Percentiles rank a stretch among this genome's conserved stretches.
These are phyloP conservation scores for Thielaviopsis euricoi DNA, from an alignment of 2,329 filamentous ascomycete genomes.

Conservation along the genomic window DNA sequence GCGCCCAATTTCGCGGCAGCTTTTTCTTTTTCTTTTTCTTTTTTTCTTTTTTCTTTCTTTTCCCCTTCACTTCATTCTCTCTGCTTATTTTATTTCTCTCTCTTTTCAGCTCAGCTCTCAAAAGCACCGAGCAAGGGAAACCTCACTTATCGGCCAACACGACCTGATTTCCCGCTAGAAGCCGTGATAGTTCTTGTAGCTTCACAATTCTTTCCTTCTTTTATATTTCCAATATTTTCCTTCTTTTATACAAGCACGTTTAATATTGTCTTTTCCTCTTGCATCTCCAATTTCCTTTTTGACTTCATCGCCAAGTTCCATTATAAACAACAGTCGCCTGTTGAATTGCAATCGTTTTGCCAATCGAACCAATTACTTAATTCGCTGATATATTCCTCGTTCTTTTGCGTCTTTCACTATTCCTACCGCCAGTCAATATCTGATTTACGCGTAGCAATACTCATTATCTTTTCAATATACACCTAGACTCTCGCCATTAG, in stretches of 20 bases:
- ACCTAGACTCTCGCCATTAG: neutral
- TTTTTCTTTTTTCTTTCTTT: too few species aligned
- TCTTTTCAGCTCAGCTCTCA: neutral
- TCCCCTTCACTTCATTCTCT: too few species aligned
- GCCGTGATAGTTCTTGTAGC: neutral
- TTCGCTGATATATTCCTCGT: neutral
- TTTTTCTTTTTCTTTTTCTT: too few species aligned
- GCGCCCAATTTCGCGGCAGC: too few species aligned
- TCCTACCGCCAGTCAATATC: neutral
- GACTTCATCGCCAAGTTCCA: neutral
- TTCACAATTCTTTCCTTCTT: neutral
- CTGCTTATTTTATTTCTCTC: neutral
- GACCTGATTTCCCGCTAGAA: neutral
- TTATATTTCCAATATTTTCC: neutral
- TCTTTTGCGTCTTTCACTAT: neutral
- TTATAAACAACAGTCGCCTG: neutral
- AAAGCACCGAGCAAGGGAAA: neutral
- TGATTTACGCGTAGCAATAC: neutral
- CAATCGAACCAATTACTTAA: neutral
- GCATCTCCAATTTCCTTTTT: neutral
- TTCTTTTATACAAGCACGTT: neutral
- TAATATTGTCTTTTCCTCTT: neutral
- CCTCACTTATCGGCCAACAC: neutral
- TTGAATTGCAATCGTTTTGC: neutral
- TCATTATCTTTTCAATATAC: neutral